Percentiles rank a stretch among this genome's conserved stretches.
Evolutionary conservation across 1,139 yeast species (phyloP).

Genomic region (Yarrowia galli): DNA sequence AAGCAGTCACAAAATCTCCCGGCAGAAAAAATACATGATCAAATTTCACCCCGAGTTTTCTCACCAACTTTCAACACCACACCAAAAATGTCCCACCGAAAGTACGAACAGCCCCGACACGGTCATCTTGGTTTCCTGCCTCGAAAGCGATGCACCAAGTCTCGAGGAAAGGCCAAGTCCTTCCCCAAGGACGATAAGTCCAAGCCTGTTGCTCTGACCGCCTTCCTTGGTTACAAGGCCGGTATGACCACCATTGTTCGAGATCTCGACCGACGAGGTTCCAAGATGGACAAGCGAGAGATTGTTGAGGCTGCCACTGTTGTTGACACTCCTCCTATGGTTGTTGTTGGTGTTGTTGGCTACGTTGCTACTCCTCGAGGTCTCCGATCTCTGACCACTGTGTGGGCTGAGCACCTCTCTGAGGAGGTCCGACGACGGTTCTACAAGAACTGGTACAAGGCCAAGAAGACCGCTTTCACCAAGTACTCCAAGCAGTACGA

Average conservation of each 20-base stretch:
- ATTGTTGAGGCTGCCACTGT: conserved; percentile 99
- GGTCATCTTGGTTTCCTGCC: conserved; percentile 99
- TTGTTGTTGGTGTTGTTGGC: conserved; percentile 99
- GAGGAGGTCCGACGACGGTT: conserved; percentile 99
- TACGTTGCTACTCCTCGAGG: conserved; percentile 99
- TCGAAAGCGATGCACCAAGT: conserved; percentile 99
- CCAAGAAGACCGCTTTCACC: conserved; percentile 99
- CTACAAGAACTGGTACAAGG: conserved; percentile 99
- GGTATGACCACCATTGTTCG: conserved; percentile 99
- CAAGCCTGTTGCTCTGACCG: conserved; percentile 98
- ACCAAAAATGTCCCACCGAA: conserved; percentile 97
- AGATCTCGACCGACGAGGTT: conserved; percentile 99
- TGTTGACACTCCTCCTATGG: conserved; percentile 99
- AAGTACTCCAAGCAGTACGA: conserved; percentile 99
- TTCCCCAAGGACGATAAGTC: conserved; percentile 99
- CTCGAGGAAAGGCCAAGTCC: conserved; percentile 98
- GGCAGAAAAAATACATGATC: too few relatives aligned
- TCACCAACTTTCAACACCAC: too few relatives aligned
- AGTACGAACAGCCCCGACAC: conserved; percentile 99
- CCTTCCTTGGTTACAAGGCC: conserved; percentile 99
- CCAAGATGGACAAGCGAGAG: conserved; percentile 99
- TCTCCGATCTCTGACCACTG: conserved; percentile 98
- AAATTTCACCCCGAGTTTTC: too few relatives aligned
- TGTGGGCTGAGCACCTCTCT: conserved; percentile 99
- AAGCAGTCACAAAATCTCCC: conserved; percentile 36